Evolutionary conservation across 805 yeast species (phyloP).

Genomic region (Debaryomyces prosopidis): DNA sequence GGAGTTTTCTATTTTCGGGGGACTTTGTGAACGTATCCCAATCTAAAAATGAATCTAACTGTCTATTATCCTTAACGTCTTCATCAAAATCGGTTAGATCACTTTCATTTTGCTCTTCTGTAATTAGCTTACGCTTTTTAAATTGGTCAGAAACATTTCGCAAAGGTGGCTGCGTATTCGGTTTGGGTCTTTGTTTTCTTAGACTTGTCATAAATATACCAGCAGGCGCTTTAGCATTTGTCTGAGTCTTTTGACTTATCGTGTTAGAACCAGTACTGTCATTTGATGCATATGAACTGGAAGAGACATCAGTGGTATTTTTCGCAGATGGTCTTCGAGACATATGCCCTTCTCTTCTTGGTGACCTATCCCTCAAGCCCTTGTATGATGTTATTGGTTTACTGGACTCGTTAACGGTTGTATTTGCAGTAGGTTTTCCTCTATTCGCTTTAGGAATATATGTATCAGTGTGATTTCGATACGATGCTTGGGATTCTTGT

Average conservation of each 20-base stretch:
- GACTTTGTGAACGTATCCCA: conserved; percentile 1
- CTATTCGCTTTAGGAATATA: neutral
- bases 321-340: neutral
- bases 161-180: neutral
- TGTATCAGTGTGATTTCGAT: neutral
- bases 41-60: conserved; percentile 10
- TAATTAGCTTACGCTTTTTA: conserved; percentile 3
- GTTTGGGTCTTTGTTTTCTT: conserved; percentile 1
- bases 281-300: neutral
- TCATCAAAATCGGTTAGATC: conserved; percentile 26
- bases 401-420: neutral
- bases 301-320: neutral
- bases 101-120: conserved; percentile 15
- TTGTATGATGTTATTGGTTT: conserved; percentile 2
- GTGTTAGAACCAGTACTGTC: neutral
- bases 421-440: neutral
- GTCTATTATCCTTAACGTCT: conserved; percentile 14
- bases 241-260: neutral
- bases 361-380: conserved; percentile 9
- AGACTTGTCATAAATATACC: conserved; percentile 4
- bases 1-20: conserved; percentile 1
- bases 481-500: neutral
- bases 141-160: neutral
- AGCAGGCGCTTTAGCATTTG: neutral
- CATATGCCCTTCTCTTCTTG: neutral